Evolutionary conservation across 2,329 filamentous ascomycete species (phyloP), one percentile per base, ranked within the genome.

Genomic region (Alternaria triticimaculans): DNA sequence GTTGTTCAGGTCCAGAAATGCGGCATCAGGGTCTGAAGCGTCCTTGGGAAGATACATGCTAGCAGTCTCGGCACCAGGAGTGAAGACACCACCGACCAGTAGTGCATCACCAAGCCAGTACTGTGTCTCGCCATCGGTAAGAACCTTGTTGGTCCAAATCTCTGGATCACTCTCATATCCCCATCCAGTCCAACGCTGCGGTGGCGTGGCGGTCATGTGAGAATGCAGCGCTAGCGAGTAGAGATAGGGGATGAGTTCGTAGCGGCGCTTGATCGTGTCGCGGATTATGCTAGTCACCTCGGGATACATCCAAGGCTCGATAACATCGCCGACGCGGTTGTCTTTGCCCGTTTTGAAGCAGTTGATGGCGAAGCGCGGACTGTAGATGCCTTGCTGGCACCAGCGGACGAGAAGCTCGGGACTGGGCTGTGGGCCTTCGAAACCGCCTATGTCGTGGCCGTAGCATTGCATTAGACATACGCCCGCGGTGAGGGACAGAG

Each of bases 301-400:
- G 0, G 89, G 88, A 72, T 92, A 91, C 89, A 92, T 92, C 89
- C 90, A 93, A 0, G 90, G 90, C 80, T 92, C 90, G 62, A 93
- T 93, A 0, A 93, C 90, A 37, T 91, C 90, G 8, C 90, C 90
- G 23, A 91, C 84, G 0, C 83, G 83, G 70, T 89, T 92, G 77
- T 92, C 88, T 1, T 86, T 81, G 0, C 86, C 87, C 0, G 91
- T 93, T 80, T 93, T 93, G 86, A 90, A 92, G 78, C 90, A 93
- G 78, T 93, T 93, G 81, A 92, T 92, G 11, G 90, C 89, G 70
- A 93, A 92, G 0, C 90, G 87, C 0, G 88, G 86, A 2, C 89
- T 90, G 79, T 92, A 87, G 63, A 89, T 87, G 6, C 90, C 91
- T 2, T 91, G 84, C 72, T 93, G 91, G 12, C 92, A 84, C 91